A percentile compares a stretch with the other conserved stretches of the same genome.
These are phyloP conservation scores for Scleroderma citrinum DNA, from an alignment of 768 basidiomycete genomes.

Conservation along the genomic window DNA sequence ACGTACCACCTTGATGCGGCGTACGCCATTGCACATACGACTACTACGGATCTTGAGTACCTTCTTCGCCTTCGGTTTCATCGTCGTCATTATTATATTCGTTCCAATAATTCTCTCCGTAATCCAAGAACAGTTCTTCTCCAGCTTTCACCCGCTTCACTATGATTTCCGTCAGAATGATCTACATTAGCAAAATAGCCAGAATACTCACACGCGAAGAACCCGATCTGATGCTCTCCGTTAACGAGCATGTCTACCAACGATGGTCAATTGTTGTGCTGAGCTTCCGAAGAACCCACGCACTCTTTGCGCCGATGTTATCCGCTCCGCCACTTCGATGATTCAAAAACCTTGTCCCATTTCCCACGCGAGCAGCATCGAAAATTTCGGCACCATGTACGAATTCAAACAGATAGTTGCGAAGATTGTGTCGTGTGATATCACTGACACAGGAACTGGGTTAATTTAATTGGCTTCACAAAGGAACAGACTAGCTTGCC, in stretches of 20 bases:
- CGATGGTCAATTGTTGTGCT: neutral
- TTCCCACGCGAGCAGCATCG: constrained; percentile 40
- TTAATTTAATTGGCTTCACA: neutral
- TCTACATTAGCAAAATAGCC: neutral
- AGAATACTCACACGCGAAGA: constrained; percentile 30
- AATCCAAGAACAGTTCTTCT: constrained; percentile 32
- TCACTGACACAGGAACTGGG: constrained; percentile 9
- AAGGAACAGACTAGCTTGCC: neutral
- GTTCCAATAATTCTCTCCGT: constrained; percentile 29
- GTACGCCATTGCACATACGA: neutral
- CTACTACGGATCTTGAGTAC: neutral
- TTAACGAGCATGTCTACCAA: constrained; percentile 24
- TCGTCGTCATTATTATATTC: neutral
- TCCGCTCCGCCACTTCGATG: constrained; percentile 13
- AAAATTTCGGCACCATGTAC: neutral
- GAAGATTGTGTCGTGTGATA: constrained; percentile 6
- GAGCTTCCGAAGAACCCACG: constrained; percentile 1
- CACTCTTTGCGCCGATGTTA: constrained; percentile 24
- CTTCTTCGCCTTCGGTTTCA: too few species aligned
- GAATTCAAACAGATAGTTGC: constrained; percentile 34
- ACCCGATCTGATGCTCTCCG: constrained; percentile 32
- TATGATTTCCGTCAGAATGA: constrained; percentile 2
- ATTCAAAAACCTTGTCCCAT: constrained; percentile 43
- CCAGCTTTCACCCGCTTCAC: constrained; percentile 23
- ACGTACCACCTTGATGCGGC: neutral